Conservation (phyloP, 306 rosid species). For the Styphnolobium japonicum region DNA sequence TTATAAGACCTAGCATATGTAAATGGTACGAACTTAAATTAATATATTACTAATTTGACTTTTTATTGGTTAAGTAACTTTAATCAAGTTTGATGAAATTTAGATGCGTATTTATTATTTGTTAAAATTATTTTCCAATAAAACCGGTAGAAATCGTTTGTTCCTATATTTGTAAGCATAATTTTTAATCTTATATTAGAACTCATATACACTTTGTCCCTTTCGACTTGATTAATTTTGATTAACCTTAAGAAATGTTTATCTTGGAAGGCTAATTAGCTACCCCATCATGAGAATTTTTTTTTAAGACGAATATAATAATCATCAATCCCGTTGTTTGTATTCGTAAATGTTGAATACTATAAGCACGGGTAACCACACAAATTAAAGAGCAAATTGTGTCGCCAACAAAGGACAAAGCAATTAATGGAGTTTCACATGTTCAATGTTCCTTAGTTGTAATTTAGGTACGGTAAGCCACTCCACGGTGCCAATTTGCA, state of each 20-base stretch:
- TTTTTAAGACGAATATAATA: background rate
- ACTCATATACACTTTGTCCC: background rate
- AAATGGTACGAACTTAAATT: slow-evolving; percentile 17
- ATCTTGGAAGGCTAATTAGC: background rate
- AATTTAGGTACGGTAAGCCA: background rate
- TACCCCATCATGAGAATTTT: background rate
- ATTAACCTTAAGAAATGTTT: background rate
- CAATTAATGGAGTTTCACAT: slow-evolving; percentile 25
- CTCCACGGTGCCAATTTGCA: background rate
- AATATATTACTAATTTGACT: background rate
- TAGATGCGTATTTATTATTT: background rate
- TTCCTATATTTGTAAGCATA: background rate
- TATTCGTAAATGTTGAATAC: background rate
- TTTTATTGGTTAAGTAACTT: background rate
- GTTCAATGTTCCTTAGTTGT: slow-evolving; percentile 3
- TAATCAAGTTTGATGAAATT: background rate
- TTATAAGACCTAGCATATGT: slow-evolving; percentile 21
- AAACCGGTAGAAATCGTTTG: background rate
- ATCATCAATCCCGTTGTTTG: background rate
- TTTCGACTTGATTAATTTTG: background rate
- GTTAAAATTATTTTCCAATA: background rate
- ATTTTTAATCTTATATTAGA: background rate
- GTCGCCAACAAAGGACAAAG: slow-evolving; percentile 13
- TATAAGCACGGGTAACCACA: background rate
- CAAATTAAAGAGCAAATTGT: background rate